phyloP scores from a whole-genome alignment of 2,329 filamentous ascomycete genomes.

The Domatiomyces catenatus region DNA sequence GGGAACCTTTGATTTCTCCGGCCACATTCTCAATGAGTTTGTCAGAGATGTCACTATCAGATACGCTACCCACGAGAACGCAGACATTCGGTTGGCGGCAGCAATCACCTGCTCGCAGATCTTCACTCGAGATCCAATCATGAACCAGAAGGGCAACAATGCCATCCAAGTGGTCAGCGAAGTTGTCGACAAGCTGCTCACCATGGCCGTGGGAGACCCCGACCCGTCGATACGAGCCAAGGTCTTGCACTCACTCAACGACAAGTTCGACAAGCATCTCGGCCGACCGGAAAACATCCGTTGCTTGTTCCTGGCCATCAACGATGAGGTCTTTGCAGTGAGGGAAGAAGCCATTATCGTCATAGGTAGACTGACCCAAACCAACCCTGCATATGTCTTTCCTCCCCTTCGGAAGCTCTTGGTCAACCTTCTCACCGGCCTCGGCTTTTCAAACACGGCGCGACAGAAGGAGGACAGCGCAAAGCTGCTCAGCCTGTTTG shows the following conservation, averaged over 20 bases:
- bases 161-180: slow-evolving; percentile 94
- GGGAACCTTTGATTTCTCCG: slow-evolving; percentile 90
- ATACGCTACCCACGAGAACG: slow-evolving; percentile 91
- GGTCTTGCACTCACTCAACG: slow-evolving; percentile 75
- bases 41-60: slow-evolving; percentile 95
- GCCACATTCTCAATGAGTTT: slow-evolving; percentile 91
- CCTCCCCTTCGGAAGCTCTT: slow-evolving; percentile 87
- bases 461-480: slow-evolving; percentile 95
- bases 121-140: slow-evolving; percentile 90
- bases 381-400: slow-evolving; percentile 95
- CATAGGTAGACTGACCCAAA: slow-evolving; percentile 76
- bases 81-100: slow-evolving; percentile 83
- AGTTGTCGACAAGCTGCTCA: slow-evolving; percentile 91
- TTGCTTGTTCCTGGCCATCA: slow-evolving; percentile 84
- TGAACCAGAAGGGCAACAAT: slow-evolving; percentile 94
- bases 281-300: slow-evolving; percentile 95
- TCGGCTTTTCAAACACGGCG: slow-evolving; percentile 88
- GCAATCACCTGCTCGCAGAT: slow-evolving; percentile 95
- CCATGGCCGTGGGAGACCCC: slow-evolving; percentile 82
- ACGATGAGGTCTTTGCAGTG: slow-evolving; percentile 86
- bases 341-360: slow-evolving; percentile 91
- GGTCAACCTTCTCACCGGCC: slow-evolving; percentile 87
- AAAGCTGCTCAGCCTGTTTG: slow-evolving; percentile 77
- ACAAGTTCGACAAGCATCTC: slow-evolving; percentile 90
- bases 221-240: slow-evolving; percentile 78